Conservation (phyloP, 2,329 filamentous ascomycete species). For the Aspergillus texensis region DNA sequence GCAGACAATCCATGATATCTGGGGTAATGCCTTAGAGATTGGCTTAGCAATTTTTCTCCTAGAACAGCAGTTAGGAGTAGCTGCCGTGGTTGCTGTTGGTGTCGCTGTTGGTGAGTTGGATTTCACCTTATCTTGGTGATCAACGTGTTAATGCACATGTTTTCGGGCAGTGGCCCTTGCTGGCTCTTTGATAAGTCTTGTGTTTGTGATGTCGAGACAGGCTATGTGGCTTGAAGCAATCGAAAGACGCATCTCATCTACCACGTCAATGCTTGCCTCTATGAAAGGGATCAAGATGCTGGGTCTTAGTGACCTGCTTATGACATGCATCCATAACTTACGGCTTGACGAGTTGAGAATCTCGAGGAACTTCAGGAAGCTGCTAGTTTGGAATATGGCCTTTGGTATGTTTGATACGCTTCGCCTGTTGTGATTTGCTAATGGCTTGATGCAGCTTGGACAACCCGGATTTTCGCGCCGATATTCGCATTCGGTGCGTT, state of each 20-base stretch:
- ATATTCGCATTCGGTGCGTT: conserved; percentile 52
- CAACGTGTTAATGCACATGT: background rate
- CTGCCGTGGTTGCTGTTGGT: conserved; percentile 48
- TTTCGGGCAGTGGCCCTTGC: conserved; percentile 34
- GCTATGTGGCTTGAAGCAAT: conserved; percentile 55
- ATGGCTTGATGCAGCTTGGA: conserved; percentile 31
- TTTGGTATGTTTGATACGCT: conserved; percentile 30
- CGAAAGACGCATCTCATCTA: conserved; percentile 52
- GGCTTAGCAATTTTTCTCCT: conserved; percentile 50
- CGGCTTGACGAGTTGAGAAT: conserved; percentile 45
- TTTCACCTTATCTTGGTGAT: conserved; percentile 6
- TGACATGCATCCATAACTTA: conserved; percentile 42
- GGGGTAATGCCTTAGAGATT: conserved; percentile 49
- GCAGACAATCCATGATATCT: conserved; percentile 49
- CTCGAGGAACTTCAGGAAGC: conserved; percentile 45
- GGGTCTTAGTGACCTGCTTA: conserved; percentile 48
- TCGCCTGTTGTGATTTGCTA: background rate
- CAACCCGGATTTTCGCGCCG: conserved; percentile 47
- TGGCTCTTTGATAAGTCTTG: conserved; percentile 38
- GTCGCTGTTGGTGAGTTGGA: conserved; percentile 42
- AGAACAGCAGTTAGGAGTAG: conserved; percentile 45
- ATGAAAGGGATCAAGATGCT: conserved; percentile 58
- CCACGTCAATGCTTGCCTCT: conserved; percentile 50
- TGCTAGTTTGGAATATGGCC: conserved; percentile 45
- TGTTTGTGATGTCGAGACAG: conserved; percentile 44